Conservation (phyloP, 148 eudicot genomes). For the Linanthus parryae region DNA sequence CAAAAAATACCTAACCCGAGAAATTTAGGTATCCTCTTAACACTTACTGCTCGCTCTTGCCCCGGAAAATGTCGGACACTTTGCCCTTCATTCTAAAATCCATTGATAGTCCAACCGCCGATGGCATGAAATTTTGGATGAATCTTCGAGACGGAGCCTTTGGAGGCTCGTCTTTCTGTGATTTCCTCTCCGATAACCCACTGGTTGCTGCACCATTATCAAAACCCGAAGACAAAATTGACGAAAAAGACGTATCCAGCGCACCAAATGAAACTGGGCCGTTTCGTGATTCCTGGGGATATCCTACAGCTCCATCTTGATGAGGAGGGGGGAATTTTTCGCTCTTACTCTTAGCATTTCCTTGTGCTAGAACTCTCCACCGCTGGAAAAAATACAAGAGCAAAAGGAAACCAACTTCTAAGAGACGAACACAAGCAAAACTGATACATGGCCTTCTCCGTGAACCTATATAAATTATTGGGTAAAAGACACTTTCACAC, state of each 20-base stretch:
- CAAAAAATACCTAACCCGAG: too few species aligned
- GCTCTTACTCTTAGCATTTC: constrained; percentile 52
- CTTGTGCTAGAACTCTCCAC: constrained; percentile 40
- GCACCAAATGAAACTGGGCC: constrained; percentile 25
- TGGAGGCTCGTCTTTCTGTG: constrained; percentile 24
- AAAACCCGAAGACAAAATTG: constrained; percentile 20
- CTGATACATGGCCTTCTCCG: too few species aligned
- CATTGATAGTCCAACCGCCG: constrained; percentile 49
- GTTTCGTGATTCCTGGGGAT: constrained; percentile 24
- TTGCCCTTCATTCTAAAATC: constrained; percentile 47
- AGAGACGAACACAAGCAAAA: too few species aligned
- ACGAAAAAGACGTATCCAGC: constrained; percentile 55
- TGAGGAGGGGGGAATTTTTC: constrained; percentile 77
- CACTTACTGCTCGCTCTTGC: constrained; percentile 26
- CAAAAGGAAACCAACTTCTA: too few species aligned
- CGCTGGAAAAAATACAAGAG: constrained; percentile 30
- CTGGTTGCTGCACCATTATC: too few species aligned
- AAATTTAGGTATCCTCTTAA: too few species aligned
- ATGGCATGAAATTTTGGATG: constrained; percentile 47
- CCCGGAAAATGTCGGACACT: constrained; percentile 31
- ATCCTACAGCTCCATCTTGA: constrained; percentile 65
- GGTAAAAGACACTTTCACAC: too few species aligned
- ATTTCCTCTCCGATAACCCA: too few species aligned
- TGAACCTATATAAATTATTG: too few species aligned
- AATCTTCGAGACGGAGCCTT: constrained; percentile 45